A percentile compares a stretch with the other conserved stretches of the same genome.
Conservation (phyloP, 805 yeast species). For the Kodamaea leandrae region DNA sequence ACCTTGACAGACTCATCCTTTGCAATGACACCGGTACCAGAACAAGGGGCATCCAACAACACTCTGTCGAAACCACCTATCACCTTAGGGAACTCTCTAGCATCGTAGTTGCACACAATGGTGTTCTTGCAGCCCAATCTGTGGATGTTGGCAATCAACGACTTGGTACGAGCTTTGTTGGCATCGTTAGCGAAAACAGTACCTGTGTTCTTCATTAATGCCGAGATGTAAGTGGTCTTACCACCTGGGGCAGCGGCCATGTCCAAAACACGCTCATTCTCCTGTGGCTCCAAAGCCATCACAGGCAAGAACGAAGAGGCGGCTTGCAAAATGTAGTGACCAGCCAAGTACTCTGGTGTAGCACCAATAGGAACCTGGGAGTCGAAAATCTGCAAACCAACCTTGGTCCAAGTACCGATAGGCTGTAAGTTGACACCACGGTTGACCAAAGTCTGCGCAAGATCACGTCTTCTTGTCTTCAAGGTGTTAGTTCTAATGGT, state of each 20-base stretch:
- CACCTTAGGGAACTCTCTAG: constrained; percentile 96
- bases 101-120: constrained; percentile 95
- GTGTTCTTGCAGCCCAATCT: constrained; percentile 96
- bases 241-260: constrained; percentile 99
- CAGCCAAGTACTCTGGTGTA: constrained; percentile 97
- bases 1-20: constrained; percentile 94
- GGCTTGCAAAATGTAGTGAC: constrained; percentile 96
- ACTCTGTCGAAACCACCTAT: constrained; percentile 98
- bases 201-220: constrained; percentile 97
- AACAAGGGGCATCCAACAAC: constrained; percentile 96
- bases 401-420: constrained; percentile 97
- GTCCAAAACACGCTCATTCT: constrained; percentile 90
- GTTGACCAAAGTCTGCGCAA: constrained; percentile 91
- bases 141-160: constrained; percentile 94
- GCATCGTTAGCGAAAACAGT: constrained; percentile 96
- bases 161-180: constrained; percentile 93
- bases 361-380: constrained; percentile 99
- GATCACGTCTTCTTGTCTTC: constrained; percentile 90
- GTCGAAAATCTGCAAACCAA: constrained; percentile 94
- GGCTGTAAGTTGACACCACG: constrained; percentile 98
- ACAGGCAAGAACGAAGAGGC: constrained; percentile 98
- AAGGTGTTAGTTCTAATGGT: constrained; percentile 97
- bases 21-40: constrained; percentile 99
- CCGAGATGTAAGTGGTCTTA: constrained; percentile 90
- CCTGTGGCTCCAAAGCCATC: constrained; percentile 97